Base-by-base conservation (phyloP, 495 filamentous ascomycete species). In the Cairneyella variabilis region DNA sequence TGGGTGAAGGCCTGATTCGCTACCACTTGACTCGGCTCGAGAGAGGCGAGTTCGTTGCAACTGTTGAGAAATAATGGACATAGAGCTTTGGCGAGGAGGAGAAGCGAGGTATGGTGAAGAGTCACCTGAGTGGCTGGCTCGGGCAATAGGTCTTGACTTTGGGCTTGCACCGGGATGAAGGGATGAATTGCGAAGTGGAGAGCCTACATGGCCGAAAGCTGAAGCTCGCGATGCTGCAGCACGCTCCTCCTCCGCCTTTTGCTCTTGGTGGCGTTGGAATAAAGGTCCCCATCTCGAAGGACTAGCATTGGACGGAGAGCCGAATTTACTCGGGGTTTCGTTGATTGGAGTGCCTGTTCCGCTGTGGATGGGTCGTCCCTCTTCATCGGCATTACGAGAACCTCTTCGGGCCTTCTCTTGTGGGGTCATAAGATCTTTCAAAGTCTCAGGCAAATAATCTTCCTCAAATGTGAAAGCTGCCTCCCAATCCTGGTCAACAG, bases 371-470 rank as follows among this genome's bases (percentile, higher is more conserved):
- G 66, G 61, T 48, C 70, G 57, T 51, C 77, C 72, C 26, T 82
- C 71, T 46, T 91, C 83, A 56, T 84, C 74, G 18, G 82, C 82
- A 14, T 80, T 82, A 17, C 86, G 80, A 11, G 93, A 96, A 18
- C 89, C 83, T 32, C 92, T 77, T 42, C 93, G 83, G 58, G 87
- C 83, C 62, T 89, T 88, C 65, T 97, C 91, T 50, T 91, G 86
- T 3, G 91, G 89, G 0, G 92, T 97, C 47, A 97, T 78, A 32
- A 98, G 82, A 63, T 98, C 93, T 58, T 91, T 87, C 54, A 98
- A 72, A 36, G 86, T 85, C 30, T 84, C 85, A 1, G 93, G 93
- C 7, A 98, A 71, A 58, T 90, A 90, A 59, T 97, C 92, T 60
- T 97, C 93, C 66, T 97, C 92, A 68, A 92, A 92, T 20, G 88